phyloP scores from a whole-genome alignment of 1,284 basidiomycete species.

The Apiotrichum domesticum region DNA sequence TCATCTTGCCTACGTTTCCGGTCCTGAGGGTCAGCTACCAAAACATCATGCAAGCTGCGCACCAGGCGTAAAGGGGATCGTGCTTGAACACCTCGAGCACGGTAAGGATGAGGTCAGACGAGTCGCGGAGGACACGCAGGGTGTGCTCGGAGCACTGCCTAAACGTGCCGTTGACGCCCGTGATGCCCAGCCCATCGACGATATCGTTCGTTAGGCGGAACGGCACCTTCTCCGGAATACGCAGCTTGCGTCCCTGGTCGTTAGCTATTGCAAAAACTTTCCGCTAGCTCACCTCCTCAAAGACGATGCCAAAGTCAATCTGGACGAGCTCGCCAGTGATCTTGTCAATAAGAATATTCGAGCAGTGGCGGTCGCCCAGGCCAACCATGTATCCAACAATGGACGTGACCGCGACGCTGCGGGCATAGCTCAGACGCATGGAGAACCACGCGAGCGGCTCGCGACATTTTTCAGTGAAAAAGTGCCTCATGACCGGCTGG shows the following conservation, averaged over 20 bases:
- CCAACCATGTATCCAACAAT: constrained; percentile 92
- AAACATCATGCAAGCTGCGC: constrained; percentile 20
- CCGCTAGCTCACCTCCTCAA: constrained; percentile 67
- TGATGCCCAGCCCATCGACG: constrained; percentile 86
- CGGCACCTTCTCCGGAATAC: constrained; percentile 81
- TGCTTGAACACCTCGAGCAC: constrained; percentile 95
- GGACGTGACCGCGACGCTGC: constrained; percentile 86
- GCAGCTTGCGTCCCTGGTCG: constrained; percentile 68
- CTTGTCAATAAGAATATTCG: constrained; percentile 87
- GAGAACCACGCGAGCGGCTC: constrained; percentile 85
- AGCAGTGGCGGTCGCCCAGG: constrained; percentile 85
- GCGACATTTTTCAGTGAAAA: constrained; percentile 84
- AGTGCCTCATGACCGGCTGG: constrained; percentile 86
- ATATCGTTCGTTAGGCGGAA: constrained; percentile 92
- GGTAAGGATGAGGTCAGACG: constrained; percentile 82
- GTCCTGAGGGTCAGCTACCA: constrained; percentile 44
- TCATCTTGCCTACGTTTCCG: constrained; percentile 57
- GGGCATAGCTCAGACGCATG: constrained; percentile 83
- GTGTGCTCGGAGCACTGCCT: constrained; percentile 93
- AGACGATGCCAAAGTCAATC: constrained; percentile 94
- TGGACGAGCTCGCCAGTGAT: constrained; percentile 80
- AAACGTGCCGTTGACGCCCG: constrained; percentile 90
- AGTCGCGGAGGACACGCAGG: constrained; percentile 76
- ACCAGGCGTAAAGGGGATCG: constrained; percentile 92
- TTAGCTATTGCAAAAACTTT: background rate